These are phyloP conservation scores for Melocanna baccifera DNA, from an alignment of 176 grass and related monocot species.

Conservation along the genomic window DNA sequence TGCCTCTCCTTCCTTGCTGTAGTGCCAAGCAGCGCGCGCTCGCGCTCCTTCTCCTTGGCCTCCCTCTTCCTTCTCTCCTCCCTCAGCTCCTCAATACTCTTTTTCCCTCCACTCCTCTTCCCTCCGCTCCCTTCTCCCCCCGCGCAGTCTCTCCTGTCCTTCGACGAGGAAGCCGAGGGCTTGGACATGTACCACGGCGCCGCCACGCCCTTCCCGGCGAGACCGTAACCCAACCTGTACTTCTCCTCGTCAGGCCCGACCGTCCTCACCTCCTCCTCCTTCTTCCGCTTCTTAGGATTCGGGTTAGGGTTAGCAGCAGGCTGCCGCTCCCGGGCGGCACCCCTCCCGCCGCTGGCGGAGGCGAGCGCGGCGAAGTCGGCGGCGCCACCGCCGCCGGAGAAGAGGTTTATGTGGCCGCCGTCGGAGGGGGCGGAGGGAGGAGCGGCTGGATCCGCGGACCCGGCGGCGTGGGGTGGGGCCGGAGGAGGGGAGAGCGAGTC, in stretches of 20 bases:
- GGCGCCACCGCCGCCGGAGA: constrained; percentile 41
- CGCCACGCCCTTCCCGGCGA: constrained; percentile 84
- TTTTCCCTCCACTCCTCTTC: constrained; percentile 59
- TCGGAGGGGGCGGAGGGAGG: not conserved
- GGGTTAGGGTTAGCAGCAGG: constrained; percentile 6
- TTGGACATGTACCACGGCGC: constrained; percentile 72
- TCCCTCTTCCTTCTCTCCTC: constrained; percentile 73
- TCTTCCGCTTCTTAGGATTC: constrained; percentile 60
- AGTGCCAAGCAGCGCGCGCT: constrained; percentile 28
- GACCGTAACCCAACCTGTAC: constrained; percentile 79
- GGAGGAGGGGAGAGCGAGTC: not conserved
- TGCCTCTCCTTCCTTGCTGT: constrained; percentile 33
- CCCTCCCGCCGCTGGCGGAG: constrained; percentile 40
- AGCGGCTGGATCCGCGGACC: not conserved
- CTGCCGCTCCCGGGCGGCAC: constrained; percentile 37
- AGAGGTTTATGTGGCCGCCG: constrained; percentile 75
- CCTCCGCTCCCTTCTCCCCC: constrained; percentile 24
- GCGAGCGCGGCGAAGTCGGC: constrained; percentile 63
- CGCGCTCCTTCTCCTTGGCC: constrained; percentile 62
- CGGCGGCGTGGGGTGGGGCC: not conserved
- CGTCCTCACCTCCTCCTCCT: constrained; percentile 58
- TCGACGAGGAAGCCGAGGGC: constrained; percentile 16
- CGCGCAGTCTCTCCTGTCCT: constrained; percentile 6
- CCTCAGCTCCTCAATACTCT: constrained; percentile 64
- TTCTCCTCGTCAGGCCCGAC: constrained; percentile 88